Percentiles rank a stretch among this genome's conserved stretches.
phyloP scores from a whole-genome alignment of 371 early-diverging fungal genomes.

The Actinomortierella wolfii region DNA sequence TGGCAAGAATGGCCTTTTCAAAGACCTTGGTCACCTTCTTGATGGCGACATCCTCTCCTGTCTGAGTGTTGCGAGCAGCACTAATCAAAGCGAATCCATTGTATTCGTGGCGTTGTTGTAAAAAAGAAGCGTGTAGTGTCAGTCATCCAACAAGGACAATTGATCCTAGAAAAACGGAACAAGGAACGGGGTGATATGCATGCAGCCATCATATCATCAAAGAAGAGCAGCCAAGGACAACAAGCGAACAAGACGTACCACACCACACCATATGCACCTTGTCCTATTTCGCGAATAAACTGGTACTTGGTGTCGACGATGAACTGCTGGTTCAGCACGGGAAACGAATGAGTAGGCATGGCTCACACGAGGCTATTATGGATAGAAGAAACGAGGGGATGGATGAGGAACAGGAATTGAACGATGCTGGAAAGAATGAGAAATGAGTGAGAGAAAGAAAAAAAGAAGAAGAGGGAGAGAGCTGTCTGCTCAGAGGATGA shows the following conservation, averaged over 20 bases:
- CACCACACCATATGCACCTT: slow-evolving; percentile 93
- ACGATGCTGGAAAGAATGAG: neutral
- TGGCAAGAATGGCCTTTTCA: slow-evolving; percentile 84
- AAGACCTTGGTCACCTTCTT: slow-evolving; percentile 84
- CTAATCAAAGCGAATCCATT: slow-evolving; percentile 51
- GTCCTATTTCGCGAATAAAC: slow-evolving; percentile 87
- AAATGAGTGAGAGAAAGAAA: neutral
- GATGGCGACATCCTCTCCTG: slow-evolving; percentile 89
- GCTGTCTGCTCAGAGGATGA: no score
- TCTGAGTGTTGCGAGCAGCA: slow-evolving; percentile 77
- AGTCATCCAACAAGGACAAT: no score
- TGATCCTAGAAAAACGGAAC: no score
- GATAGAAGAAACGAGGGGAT: neutral
- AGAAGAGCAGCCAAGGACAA: no score
- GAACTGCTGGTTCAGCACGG: slow-evolving; percentile 72
- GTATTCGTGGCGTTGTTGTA: no score
- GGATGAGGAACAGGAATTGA: neutral
- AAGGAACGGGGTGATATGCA: no score
- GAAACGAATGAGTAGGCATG: slow-evolving; percentile 59
- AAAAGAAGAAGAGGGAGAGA: neutral
- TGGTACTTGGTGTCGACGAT: slow-evolving; percentile 77
- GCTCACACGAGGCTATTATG: slow-evolving; percentile 4
- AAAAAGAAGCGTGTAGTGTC: no score
- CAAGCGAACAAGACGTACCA: slow-evolving; percentile 54
- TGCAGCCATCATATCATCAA: no score